Base-by-base conservation (phyloP, 1,284 basidiomycete species). In the Wolfiporia cocos region DNA sequence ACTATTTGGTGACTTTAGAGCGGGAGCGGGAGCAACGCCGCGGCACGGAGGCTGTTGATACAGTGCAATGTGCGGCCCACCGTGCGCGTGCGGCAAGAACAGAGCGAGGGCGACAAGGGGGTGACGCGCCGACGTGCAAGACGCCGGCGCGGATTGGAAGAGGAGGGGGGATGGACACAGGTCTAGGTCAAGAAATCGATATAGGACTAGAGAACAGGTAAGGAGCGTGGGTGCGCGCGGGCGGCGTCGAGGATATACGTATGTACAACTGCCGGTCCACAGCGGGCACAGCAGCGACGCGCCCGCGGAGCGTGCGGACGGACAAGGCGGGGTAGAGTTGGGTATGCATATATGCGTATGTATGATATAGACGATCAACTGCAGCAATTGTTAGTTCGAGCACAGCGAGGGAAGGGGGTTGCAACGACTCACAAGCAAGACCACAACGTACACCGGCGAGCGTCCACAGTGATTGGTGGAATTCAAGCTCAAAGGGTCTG, bases 401-500 rank as follows among this genome's bases (percentile, higher is more conserved):
- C 15, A 18, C 18, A 12, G 12, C 33, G 20, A 2, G 4, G 12
- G 11, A 3, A n/a, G n/a, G n/a, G n/a, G n/a, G n/a, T n/a, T n/a
- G n/a, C 4, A 4, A 18, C 10, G 2, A 55, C 55, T 54, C 43
- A 57, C 55, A 32, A 53, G 49, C 51, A 51, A 50, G 43, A 42
- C 55, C 53, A 47, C 52, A 52, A 43, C 47, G 39, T 53, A 52
- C 53, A 55, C 53, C 49, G 37, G 34, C 47, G 39, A 22, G 37
- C 11, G 40, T 26, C 41, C 37, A 32, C 41, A 41, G 45, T 47
- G 47, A 45, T 32, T 38, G 40, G 46, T 46, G 42, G 28, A 26
- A 41, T 31, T 20, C 26, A 35, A 34, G 19, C 40, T 12, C 15
- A 41, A 34, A 24, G 23, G 30, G 34, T 15, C 26, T 3, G 24